A percentile compares a stretch with the other conserved stretches of the same genome.
phyloP scores from a whole-genome alignment of 2,329 filamentous ascomycete species.

The Exophiala dermatitidis region DNA sequence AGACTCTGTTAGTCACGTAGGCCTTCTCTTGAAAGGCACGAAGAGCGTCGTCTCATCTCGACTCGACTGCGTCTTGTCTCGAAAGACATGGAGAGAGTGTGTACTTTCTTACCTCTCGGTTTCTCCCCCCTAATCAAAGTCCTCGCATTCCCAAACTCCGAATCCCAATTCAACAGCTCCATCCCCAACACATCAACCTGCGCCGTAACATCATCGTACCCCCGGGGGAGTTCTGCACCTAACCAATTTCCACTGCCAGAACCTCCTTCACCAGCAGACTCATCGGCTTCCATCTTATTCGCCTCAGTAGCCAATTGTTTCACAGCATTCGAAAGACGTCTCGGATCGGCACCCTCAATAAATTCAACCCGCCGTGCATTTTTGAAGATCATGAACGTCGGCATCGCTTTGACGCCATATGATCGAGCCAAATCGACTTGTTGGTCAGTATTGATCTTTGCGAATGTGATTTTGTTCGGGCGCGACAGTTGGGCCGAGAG shows the following conservation, averaged over 20 bases:
- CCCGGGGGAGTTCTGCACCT: conserved; percentile 66
- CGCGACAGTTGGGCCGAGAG: conserved; percentile 65
- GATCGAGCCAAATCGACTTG: conserved; percentile 66
- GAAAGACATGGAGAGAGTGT: not conserved
- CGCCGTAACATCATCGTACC: conserved; percentile 76
- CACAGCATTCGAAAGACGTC: conserved; percentile 62
- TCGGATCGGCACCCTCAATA: conserved; percentile 66
- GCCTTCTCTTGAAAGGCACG: too few species aligned
- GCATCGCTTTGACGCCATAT: conserved; percentile 70
- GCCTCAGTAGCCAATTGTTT: conserved; percentile 63
- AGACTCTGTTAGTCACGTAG: not conserved
- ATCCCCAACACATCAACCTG: conserved; percentile 71
- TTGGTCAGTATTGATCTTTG: conserved; percentile 75
- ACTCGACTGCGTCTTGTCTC: too few species aligned
- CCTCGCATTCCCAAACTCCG: conserved; percentile 63
- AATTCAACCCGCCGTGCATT: conserved; percentile 60
- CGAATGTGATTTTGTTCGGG: conserved; percentile 68
- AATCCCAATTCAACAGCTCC: conserved; percentile 82
- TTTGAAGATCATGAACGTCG: conserved; percentile 87
- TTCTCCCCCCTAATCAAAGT: conserved; percentile 64
- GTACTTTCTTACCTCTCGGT: conserved; percentile 48
- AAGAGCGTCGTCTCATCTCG: too few species aligned
- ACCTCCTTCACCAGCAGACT: conserved; percentile 31
- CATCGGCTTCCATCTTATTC: conserved; percentile 38
- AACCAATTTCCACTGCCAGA: conserved; percentile 55